Evolutionary conservation across 345 rosid genomes (phyloP).

Genomic region (Lepidium didymum): DNA sequence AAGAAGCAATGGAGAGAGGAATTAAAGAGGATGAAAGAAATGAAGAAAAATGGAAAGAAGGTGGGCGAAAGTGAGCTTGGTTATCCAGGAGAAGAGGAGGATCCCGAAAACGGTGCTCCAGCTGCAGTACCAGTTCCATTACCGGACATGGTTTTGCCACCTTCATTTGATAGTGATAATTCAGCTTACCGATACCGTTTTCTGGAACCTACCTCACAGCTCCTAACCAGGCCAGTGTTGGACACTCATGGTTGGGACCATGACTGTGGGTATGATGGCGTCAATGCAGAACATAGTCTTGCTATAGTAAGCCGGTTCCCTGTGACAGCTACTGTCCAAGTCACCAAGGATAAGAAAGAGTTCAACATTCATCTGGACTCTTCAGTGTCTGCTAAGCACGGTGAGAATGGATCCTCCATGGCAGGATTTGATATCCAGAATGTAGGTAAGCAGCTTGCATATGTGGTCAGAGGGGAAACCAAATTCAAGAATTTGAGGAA

Average conservation of each 20-base stretch:
- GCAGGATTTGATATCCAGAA: conserved; percentile 96
- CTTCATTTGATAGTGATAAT: conserved; percentile 77
- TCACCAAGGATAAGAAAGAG: conserved; percentile 95
- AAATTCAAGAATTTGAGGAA: conserved; percentile 65
- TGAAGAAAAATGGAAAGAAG: conserved; percentile 70
- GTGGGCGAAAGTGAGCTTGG: conserved; percentile 43
- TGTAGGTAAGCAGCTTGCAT: conserved; percentile 89
- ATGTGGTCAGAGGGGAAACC: conserved; percentile 74
- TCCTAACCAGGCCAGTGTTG: conserved; percentile 80
- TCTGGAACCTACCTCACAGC: conserved; percentile 79
- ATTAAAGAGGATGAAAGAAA: conserved; percentile 66
- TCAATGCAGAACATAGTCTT: conserved; percentile 66
- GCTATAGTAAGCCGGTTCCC: conserved; percentile 65
- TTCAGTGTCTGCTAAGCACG: conserved; percentile 71
- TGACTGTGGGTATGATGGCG: conserved; percentile 96
- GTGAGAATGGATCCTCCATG: conserved; percentile 80
- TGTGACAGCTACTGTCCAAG: conserved; percentile 65
- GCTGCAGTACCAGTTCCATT: conserved; percentile 86
- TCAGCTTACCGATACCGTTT: conserved; percentile 87
- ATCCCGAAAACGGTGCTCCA: conserved; percentile 62
- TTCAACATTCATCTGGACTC: conserved; percentile 91
- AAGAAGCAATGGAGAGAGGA: conserved; percentile 92
- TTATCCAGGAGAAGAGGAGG: conserved; percentile 58
- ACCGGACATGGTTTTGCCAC: conserved; percentile 89
- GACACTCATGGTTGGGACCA: conserved; percentile 99